Conservation (phyloP, 2,329 filamentous ascomycete species). For the Penicillium olsonii region DNA sequence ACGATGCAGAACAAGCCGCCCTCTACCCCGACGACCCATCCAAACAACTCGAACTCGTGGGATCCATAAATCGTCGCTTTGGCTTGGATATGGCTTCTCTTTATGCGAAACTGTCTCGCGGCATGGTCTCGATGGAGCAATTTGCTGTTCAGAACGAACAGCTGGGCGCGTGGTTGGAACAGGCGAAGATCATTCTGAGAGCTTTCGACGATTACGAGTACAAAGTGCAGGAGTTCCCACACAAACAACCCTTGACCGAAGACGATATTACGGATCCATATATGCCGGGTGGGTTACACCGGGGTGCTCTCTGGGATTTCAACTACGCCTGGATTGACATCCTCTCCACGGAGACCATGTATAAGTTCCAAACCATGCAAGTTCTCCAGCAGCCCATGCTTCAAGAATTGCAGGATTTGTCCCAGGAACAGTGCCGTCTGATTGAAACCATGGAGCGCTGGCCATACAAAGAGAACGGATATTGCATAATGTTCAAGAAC, state of each 20-base stretch:
- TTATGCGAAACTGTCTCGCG: conserved; percentile 67
- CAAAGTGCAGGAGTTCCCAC: conserved; percentile 65
- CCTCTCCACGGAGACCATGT: conserved; percentile 77
- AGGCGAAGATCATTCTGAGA: conserved; percentile 57
- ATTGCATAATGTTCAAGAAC: conserved; percentile 72
- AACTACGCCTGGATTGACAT: conserved; percentile 77
- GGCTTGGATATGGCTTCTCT: conserved; percentile 79
- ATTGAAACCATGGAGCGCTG: conserved; percentile 77
- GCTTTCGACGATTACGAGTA: conserved; percentile 63
- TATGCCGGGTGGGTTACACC: conserved; percentile 67
- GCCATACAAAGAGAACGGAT: conserved; percentile 69
- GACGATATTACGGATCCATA: conserved; percentile 76
- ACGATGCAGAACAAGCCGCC: conserved; percentile 61
- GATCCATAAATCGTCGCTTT: conserved; percentile 68
- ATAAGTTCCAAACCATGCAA: conserved; percentile 69
- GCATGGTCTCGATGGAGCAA: conserved; percentile 63
- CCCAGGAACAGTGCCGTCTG: conserved; percentile 72
- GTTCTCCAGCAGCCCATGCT: conserved; percentile 54
- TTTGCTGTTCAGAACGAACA: conserved; percentile 64
- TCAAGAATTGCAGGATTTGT: conserved; percentile 61
- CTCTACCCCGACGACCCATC: conserved; percentile 63
- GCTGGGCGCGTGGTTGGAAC: conserved; percentile 49
- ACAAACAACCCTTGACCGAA: conserved; percentile 53
- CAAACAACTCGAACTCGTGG: conserved; percentile 67
- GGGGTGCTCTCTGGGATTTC: conserved; percentile 69